phyloP scores from a whole-genome alignment of 2,329 filamentous ascomycete genomes.

The Fonsecaea pedrosoi region DNA sequence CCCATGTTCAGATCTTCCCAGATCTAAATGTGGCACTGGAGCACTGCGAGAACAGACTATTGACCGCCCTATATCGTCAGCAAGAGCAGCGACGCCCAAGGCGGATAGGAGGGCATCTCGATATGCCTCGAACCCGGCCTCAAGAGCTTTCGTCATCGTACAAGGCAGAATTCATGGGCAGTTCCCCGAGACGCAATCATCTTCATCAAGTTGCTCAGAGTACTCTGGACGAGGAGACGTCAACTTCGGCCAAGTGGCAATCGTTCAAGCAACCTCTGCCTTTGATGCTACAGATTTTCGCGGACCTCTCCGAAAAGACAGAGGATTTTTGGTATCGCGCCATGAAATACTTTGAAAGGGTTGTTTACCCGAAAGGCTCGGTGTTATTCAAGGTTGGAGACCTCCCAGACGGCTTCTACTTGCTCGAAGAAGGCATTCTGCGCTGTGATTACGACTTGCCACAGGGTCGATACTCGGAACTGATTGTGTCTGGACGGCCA shows the following conservation, averaged over 20 bases:
- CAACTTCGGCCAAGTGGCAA: conserved; percentile 73
- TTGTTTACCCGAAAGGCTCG: conserved; percentile 71
- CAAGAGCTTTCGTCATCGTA: conserved; percentile 38
- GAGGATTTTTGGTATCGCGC: conserved; percentile 95
- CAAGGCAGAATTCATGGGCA: conserved; percentile 62
- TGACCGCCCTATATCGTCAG: conserved; percentile 77
- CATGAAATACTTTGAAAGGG: conserved; percentile 74
- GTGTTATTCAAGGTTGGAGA: conserved; percentile 81
- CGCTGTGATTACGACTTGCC: conserved; percentile 89
- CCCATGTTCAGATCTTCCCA: conserved; percentile 79
- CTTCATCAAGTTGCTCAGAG: conserved; percentile 79
- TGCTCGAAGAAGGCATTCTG: conserved; percentile 87
- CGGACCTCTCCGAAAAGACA: conserved; percentile 81
- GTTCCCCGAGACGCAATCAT: conserved; percentile 80
- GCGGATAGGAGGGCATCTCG: conserved; percentile 33
- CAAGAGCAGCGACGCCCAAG: conserved; percentile 59
- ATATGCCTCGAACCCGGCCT: conserved; percentile 35
- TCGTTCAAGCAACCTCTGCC: conserved; percentile 88
- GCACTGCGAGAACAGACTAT: conserved; percentile 90
- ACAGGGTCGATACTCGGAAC: conserved; percentile 86
- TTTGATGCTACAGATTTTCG: conserved; percentile 93
- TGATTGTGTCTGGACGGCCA: conserved; percentile 91
- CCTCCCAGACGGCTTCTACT: conserved; percentile 80
- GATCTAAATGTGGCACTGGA: conserved; percentile 93
- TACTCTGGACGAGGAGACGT: conserved; percentile 70